Percentiles rank a stretch among this genome's conserved stretches.
Conservation (phyloP, 768 basidiomycete species). For the Strobilomyces confusus region DNA sequence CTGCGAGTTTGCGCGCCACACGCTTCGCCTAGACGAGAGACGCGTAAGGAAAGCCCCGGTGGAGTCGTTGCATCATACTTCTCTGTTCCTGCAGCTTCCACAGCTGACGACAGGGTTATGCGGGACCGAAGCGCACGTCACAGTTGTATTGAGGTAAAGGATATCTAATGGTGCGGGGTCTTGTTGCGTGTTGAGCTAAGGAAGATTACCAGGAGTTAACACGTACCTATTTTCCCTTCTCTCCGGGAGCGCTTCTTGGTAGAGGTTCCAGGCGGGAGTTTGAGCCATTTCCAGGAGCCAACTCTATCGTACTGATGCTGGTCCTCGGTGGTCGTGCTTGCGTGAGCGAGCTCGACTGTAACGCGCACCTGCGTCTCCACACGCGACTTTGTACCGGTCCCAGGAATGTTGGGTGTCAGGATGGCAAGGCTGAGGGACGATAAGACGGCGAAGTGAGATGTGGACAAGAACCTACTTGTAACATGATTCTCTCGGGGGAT, state of each 20-base stretch:
- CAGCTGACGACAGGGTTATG: constrained; percentile 76
- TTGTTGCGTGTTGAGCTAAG: constrained; percentile 29
- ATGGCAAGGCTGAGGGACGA: constrained; percentile 61
- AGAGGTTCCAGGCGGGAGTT: constrained; percentile 73
- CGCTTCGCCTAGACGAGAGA: constrained; percentile 67
- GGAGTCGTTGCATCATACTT: constrained; percentile 44
- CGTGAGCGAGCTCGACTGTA: constrained; percentile 71
- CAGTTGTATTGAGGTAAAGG: constrained; percentile 65
- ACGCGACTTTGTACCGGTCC: constrained; percentile 80
- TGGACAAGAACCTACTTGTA: constrained; percentile 53
- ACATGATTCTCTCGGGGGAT: constrained; percentile 71
- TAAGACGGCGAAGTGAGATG: constrained; percentile 11
- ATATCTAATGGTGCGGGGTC: constrained; percentile 68
- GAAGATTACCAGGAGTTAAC: constrained; percentile 12
- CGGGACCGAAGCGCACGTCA: constrained; percentile 80
- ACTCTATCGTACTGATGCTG: constrained; percentile 69
- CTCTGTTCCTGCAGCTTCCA: constrained; percentile 83
- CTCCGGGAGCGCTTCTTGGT: constrained; percentile 84
- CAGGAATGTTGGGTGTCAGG: constrained; percentile 79
- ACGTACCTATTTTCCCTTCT: constrained; percentile 72
- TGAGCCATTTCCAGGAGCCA: constrained; percentile 88
- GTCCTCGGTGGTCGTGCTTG: constrained; percentile 55
- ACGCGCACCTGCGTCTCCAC: constrained; percentile 95
- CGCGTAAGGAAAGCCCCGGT: constrained; percentile 6
- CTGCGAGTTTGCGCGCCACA: constrained; percentile 83